Conservation (phyloP, 2,329 filamentous ascomycete genomes). For the Phoma herbarum region DNA sequence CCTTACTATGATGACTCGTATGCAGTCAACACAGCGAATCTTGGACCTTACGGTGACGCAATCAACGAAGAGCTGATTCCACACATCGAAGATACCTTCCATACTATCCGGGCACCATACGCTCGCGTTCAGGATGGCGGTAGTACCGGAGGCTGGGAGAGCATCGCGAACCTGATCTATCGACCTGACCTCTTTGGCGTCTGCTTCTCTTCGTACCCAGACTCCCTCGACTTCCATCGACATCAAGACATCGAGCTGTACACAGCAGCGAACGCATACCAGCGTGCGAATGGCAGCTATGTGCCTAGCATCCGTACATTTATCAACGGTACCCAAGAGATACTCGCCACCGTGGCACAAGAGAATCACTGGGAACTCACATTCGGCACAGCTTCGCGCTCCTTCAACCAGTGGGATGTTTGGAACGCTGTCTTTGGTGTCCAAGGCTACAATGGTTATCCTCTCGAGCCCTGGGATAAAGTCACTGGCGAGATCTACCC, state of each 20-base stretch:
- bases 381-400: constrained; percentile 48
- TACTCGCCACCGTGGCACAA: constrained; percentile 37
- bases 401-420: constrained; percentile 49
- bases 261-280: constrained; percentile 41
- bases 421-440: constrained; percentile 52
- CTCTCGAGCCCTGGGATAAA: constrained; percentile 53
- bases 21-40: constrained; percentile 52
- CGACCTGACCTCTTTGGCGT: constrained; percentile 51
- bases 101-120: constrained; percentile 49
- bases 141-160: constrained; percentile 51
- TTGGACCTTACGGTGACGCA: constrained; percentile 52
- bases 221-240: constrained; percentile 49
- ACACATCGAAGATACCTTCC: constrained; percentile 45
- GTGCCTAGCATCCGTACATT: constrained; percentile 45
- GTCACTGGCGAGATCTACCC: constrained; percentile 52
- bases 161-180: constrained; percentile 49
- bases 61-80: constrained; percentile 54
- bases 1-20: constrained; percentile 54
- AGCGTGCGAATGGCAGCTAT: constrained; percentile 38
- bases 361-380: constrained; percentile 54
- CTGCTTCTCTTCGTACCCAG: constrained; percentile 51
- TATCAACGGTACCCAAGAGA: constrained; percentile 37
- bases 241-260: constrained; percentile 52
- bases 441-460: constrained; percentile 51
- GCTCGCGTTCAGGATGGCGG: constrained; percentile 52